Base-by-base conservation (phyloP, 257 asterid genomes). In the Apocynum venetum region DNA sequence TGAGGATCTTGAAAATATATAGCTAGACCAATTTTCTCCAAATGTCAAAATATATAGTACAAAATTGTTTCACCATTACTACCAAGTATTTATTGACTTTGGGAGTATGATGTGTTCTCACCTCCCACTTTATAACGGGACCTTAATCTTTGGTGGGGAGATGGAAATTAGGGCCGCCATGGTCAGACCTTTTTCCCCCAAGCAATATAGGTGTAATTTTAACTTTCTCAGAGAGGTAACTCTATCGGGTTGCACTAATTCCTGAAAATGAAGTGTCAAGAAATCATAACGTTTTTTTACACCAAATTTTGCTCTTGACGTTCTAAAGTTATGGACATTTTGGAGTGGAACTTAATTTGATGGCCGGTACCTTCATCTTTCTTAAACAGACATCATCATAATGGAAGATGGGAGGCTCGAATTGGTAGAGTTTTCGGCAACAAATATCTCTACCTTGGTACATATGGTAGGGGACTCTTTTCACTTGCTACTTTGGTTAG, bases 341-440 rank as follows among this genome's bases (percentile, higher is more conserved):
- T 25, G 31, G 31, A 25, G 31, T 25, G 31, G 31, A 25, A 25
- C 31, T 25, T 25, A 25, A 25, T 25, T 25, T 25, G 31, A 25
- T 25, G 31, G 31, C 31, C 31, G 31, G 31, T 25, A 25, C 31
- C 31, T 17, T 65, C 36, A 43, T 51, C 25, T 65, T 68, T 63
- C 31, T 57, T 82, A 59, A 2, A 48, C 84, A 95, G 98, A 66
- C 98, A 95, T 76, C 98, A 95, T 81, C 98, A 95, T 72, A 95
- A 95, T 80, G 98, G 98, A 66, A 85, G 98, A 89, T 95, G 98
- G 98, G 98, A 95, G 80, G 98, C 98, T 82, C 90, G 98, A 38
- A 95, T 95, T 70, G 98, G 98, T 36, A 84, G 98, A 73, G 98
- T 95, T 52, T 90, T 91, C 73, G 98, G 98, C 85, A 95, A 93